Percentiles rank a stretch among this genome's conserved stretches.
phyloP scores from a whole-genome alignment of 257 asterid genomes.

The Ocimum tenuiflorum region DNA sequence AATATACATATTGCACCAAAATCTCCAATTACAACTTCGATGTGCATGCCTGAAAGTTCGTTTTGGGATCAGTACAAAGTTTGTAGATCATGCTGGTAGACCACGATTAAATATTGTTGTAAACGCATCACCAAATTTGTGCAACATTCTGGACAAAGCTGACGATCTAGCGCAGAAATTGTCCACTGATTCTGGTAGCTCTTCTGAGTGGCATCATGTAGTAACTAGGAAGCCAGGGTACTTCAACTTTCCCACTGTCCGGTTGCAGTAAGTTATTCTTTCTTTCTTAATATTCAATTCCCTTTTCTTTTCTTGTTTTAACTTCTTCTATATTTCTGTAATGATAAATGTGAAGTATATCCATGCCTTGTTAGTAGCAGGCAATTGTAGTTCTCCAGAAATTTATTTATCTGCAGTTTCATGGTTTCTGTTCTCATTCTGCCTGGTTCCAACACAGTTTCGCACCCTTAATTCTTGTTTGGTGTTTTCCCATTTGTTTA shows the following conservation, averaged over 20 bases:
- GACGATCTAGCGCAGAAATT: slow-evolving; percentile 52
- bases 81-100: slow-evolving; percentile 54
- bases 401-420: too few relatives aligned
- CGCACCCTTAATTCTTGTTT: too few relatives aligned
- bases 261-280: slow-evolving; percentile 83
- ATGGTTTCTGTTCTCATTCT: too few relatives aligned
- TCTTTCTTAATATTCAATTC: too few relatives aligned
- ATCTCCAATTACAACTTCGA: slow-evolving; percentile 45
- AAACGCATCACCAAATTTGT: slow-evolving; percentile 50
- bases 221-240: slow-evolving; percentile 63
- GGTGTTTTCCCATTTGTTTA: too few relatives aligned
- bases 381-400: too few relatives aligned
- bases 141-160: slow-evolving; percentile 49
- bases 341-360: too few relatives aligned
- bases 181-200: slow-evolving; percentile 58
- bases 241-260: slow-evolving; percentile 60
- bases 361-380: too few relatives aligned
- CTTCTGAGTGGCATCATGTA: slow-evolving; percentile 77
- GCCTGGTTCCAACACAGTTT: too few relatives aligned
- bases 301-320: too few relatives aligned
- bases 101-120: slow-evolving; percentile 70
- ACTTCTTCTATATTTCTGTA: too few relatives aligned
- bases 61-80: slow-evolving; percentile 64
- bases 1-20: slow-evolving; percentile 45
- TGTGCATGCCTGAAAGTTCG: slow-evolving; percentile 60